Evolutionary conservation across 2,329 filamentous ascomycete species (phyloP), one percentile per base, ranked within the genome.

Genomic region (Seiridium unicorne): DNA sequence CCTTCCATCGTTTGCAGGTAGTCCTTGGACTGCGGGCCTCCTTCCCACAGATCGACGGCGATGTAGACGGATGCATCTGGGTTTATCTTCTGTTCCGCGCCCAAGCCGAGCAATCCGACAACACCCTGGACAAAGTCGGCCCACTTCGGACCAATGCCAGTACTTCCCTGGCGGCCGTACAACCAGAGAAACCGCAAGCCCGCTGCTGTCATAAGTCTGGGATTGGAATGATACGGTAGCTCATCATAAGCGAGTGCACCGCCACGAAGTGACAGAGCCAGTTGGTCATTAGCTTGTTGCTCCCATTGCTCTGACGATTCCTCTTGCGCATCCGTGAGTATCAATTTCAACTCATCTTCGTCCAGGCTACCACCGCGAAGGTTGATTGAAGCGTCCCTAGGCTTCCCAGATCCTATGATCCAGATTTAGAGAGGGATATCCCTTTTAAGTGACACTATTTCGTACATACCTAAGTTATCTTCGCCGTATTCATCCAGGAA

Each of bases 401-500:
- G 26, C 13, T 32, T 31, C 26, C 47, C 44, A 44, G n/a, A 44
- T 3, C 11, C 3, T 31, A 8, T 49, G 5, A 10, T 11, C n/a
- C 7, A 9, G 26, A 31, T 32, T 26, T 49, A 32, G 3, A 10
- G 11, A 11, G 3, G 26, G 3, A 8, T 32, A 49, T 31, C 35
- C 10, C 18, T 48, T 26, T 31, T 11, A 32, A 11, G 26, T 32
- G 32, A 10, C 32, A 26, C 18, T 49, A 32, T 8, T 49, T 32
- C 8, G 7, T 49, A 26, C 18, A 26, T 9, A 26, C 47, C 26
- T 5, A 32, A 49, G 47, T 44, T 42, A 54, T 62, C 57, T 55
- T 61, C 48, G 5, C 51, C 18, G 34, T 66, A 67, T 2, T 65
- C 47, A 2, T 69, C 61, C 18, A 72, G 55, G 48, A 71, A 72